Conservation (phyloP, 768 basidiomycete genomes). For the Russula earlei region DNA sequence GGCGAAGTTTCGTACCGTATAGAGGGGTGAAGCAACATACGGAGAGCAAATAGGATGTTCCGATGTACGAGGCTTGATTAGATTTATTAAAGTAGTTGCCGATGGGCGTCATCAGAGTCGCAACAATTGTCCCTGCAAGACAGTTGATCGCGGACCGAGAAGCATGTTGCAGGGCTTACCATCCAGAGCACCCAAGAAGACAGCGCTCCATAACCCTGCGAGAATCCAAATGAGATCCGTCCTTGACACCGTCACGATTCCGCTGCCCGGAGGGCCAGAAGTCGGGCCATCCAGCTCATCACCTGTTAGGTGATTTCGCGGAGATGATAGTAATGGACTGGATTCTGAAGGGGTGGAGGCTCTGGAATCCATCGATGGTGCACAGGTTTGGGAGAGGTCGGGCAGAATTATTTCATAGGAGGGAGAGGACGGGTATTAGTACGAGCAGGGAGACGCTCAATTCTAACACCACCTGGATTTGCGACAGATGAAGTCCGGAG, state of each 20-base stretch:
- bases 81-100: constrained; percentile 78
- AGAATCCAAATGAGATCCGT: constrained; percentile 62
- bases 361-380: constrained; percentile 31
- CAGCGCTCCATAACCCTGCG: constrained; percentile 70
- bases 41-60: constrained; percentile 78
- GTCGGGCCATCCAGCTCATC: neutral
- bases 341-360: constrained; percentile 40
- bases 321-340: constrained; percentile 40
- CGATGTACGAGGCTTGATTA: constrained; percentile 77
- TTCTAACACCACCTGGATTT: neutral
- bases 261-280: neutral
- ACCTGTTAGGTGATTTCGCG: neutral
- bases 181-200: constrained; percentile 78
- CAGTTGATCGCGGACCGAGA: neutral
- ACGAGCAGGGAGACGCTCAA: constrained; percentile 13
- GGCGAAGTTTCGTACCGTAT: constrained; percentile 46
- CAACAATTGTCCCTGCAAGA: constrained; percentile 70
- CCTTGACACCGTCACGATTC: constrained; percentile 27
- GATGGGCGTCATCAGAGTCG: constrained; percentile 75
- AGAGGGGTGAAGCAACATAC: constrained; percentile 88
- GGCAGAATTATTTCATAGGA: constrained; percentile 6
- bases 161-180: constrained; percentile 36
- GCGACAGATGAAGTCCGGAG: constrained; percentile 14
- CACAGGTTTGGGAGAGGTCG: constrained; percentile 4
- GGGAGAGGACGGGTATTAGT: constrained; percentile 16